Base-by-base conservation (phyloP, 805 yeast species). In the Ogataea allantospora region DNA sequence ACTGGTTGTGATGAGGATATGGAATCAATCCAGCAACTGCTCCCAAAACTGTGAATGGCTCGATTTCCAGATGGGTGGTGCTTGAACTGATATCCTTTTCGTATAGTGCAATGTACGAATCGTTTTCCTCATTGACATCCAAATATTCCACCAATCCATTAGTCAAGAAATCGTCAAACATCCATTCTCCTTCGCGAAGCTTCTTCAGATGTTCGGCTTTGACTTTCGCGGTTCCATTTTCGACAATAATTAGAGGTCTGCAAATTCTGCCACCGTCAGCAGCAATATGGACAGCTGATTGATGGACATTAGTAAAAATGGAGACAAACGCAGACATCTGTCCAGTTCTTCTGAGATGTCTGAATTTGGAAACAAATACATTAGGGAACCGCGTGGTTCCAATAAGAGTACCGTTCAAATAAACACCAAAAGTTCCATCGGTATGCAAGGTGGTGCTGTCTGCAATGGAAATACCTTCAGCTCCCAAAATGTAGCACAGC, bases 181-280 rank as follows among this genome's bases (percentile, higher is more conserved):
- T 77, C 80, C 93, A 70, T 36, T 75, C 75, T 1, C 95, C 97
- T 7, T 61, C 61, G 46, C 78, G 67, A 42, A 93, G 68, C 42
- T 69, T 68, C 22, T 56, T 60, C 42, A 93, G 67, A 61, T 93
- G 97, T 13, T 76, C 71, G 0, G 82, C 83, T 32, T 69, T 72
- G 7, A 93, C 96, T 41, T 70, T 78, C 1, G 96, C 72, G 40
- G 64, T 55, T 31, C 88, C 87, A 38, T 80, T 71, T 14, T 82
- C 80, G 9, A 91, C 88, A 60, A 93, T 88, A 42, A 93, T 93
- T 48, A 91, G 66, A 3, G 99, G 99, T 51, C 99, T 82, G 73
- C 99, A 93, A 56, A 93, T 88, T 65, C 99, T 78, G 33, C 99
- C 99, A 54, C 99, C 99, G 66, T 93, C 99, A 3, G 99, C 91